Percentiles rank a stretch among this genome's conserved stretches.
Evolutionary conservation across 2,329 filamentous ascomycete genomes (phyloP).

Genomic region (Fusarium torreyae): DNA sequence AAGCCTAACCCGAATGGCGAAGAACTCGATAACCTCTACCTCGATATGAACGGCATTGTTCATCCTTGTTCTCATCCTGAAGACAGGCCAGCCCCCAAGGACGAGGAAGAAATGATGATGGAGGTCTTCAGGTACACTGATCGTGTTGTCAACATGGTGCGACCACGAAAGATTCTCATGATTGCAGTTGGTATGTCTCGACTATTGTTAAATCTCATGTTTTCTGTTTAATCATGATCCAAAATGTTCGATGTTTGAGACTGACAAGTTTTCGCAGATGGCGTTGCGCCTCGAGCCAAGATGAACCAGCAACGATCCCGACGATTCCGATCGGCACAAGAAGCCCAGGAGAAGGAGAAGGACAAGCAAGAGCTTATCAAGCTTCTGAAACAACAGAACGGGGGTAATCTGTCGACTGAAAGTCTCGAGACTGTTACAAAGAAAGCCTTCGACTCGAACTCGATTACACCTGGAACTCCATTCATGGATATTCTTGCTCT

Average conservation of each 20-base stretch:
- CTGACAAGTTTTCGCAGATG: conserved; percentile 72
- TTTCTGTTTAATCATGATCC: no score
- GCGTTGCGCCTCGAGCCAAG: conserved; percentile 96
- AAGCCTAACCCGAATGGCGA: conserved; percentile 95
- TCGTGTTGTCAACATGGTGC: conserved; percentile 98
- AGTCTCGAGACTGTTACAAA: conserved; percentile 76
- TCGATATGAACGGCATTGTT: conserved; percentile 99
- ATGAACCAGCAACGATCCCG: conserved; percentile 99
- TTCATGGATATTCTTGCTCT: conserved; percentile 97
- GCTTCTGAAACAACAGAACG: conserved; percentile 84
- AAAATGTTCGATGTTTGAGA: neutral
- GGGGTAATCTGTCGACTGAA: conserved; percentile 73
- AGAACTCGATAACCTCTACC: conserved; percentile 97
- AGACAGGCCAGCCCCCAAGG: conserved; percentile 88
- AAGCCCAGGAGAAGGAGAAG: conserved; percentile 93
- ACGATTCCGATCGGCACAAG: conserved; percentile 93
- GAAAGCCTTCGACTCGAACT: conserved; percentile 91
- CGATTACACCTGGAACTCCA: conserved; percentile 95
- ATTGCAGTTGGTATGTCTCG: conserved; percentile 86
- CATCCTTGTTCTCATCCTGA: conserved; percentile 99
- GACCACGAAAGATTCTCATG: conserved; percentile 94
- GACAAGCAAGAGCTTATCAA: conserved; percentile 92
- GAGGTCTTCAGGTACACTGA: conserved; percentile 99
- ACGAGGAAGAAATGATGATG: conserved; percentile 99
- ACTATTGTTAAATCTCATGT: neutral